Evolutionary conservation across 768 basidiomycete species (phyloP).

Genomic region (Collybia mongolica): DNA sequence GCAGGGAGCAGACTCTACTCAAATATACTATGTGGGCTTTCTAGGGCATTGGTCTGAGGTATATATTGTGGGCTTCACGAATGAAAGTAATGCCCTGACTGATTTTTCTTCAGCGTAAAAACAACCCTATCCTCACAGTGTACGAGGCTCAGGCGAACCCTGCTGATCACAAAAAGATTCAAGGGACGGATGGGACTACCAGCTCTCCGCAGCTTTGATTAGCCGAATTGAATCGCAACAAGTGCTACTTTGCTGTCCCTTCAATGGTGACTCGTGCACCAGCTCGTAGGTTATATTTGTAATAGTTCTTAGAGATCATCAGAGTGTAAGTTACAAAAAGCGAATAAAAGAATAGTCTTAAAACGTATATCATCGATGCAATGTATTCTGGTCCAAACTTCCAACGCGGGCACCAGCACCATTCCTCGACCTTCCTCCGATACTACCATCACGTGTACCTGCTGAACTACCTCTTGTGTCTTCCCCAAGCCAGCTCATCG

Average conservation of each 20-base stretch:
- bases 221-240: neutral
- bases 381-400: constrained; percentile 18
- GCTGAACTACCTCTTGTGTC: constrained; percentile 4
- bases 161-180: constrained; percentile 86
- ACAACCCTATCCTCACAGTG: constrained; percentile 76
- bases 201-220: constrained; percentile 39
- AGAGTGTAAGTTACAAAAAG: too few relatives aligned
- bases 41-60: constrained; percentile 82
- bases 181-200: constrained; percentile 67
- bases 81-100: neutral
- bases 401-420: constrained; percentile 15
- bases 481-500: constrained; percentile 36
- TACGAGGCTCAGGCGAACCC: constrained; percentile 88
- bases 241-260: too few relatives aligned
- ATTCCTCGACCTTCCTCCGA: constrained; percentile 19
- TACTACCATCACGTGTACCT: constrained; percentile 21
- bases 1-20: constrained; percentile 74
- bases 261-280: too few relatives aligned
- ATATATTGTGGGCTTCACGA: constrained; percentile 8
- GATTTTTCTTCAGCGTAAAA: constrained; percentile 67
- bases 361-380: constrained; percentile 10
- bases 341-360: neutral
- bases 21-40: constrained; percentile 85
- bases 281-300: too few relatives aligned
- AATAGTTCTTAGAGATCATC: too few relatives aligned